These are phyloP conservation scores for Alopecurus myosuroides DNA, from an alignment of 176 grass and related monocot genomes.

Conservation along the genomic window DNA sequence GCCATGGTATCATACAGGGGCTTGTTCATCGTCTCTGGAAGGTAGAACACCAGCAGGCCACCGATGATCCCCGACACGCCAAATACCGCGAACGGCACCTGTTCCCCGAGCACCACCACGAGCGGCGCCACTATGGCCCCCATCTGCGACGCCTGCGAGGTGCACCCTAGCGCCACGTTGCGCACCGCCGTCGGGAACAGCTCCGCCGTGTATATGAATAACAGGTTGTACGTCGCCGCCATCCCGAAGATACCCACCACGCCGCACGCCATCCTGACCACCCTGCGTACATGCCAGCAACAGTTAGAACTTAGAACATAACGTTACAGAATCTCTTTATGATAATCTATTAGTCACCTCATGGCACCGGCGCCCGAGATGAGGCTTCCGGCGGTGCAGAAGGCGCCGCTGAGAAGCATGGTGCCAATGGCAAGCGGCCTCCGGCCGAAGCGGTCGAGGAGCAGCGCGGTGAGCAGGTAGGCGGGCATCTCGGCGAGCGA, in stretches of 20 bases:
- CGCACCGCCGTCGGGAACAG: conserved; percentile 88
- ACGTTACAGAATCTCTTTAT: too few relatives aligned
- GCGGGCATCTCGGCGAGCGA: conserved; percentile 60
- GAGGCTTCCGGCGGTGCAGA: conserved; percentile 61
- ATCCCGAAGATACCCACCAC: conserved; percentile 85
- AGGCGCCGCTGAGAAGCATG: conserved; percentile 65
- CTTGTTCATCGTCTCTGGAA: conserved; percentile 83
- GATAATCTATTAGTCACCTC: conserved; percentile 31
- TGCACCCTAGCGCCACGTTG: conserved; percentile 76
- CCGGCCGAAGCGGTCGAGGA: conserved; percentile 43
- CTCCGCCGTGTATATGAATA: conserved; percentile 92
- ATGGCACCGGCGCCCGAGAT: conserved; percentile 27
- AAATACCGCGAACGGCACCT: conserved; percentile 72
- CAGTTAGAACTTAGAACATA: too few relatives aligned
- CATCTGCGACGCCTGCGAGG: conserved; percentile 65
- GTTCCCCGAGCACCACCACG: conserved; percentile 67
- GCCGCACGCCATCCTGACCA: conserved; percentile 67
- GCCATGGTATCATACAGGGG: conserved; percentile 89
- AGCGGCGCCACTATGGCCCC: conserved; percentile 75
- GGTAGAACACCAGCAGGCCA: conserved; percentile 46
- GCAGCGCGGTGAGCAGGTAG: conserved; percentile 30
- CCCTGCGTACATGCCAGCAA: conserved; percentile 1
- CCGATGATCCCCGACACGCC: conserved; percentile 62
- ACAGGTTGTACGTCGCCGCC: conserved; percentile 81
- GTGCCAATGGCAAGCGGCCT: conserved; percentile 41